Evolutionary conservation across 495 filamentous ascomycete genomes (phyloP).

Genomic region (Parmelia sp.): DNA sequence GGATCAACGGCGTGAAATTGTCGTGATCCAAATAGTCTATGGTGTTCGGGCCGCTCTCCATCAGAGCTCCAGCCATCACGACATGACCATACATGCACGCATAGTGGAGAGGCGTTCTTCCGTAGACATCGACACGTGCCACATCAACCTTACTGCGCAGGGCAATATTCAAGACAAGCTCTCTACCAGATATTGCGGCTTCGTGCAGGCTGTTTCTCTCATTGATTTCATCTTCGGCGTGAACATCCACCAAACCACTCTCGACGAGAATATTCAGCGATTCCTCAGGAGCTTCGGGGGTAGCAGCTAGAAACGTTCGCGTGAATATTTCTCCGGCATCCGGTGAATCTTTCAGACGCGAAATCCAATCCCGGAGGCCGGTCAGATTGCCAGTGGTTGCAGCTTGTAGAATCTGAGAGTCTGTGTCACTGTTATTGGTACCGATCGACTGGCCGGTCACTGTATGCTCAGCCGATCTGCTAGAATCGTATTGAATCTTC

Average conservation of each 20-base stretch:
- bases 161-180: conserved; percentile 67
- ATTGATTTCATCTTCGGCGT: conserved; percentile 92
- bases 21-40: conserved; percentile 88
- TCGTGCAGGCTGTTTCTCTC: conserved; percentile 94
- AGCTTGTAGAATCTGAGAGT: conserved; percentile 81
- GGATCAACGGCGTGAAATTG: conserved; percentile 93
- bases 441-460: conserved; percentile 58
- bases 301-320: conserved; percentile 78
- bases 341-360: conserved; percentile 46
- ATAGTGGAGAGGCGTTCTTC: conserved; percentile 89
- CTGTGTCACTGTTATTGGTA: conserved; percentile 77
- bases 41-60: conserved; percentile 54
- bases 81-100: conserved; percentile 89
- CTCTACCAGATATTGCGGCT: conserved; percentile 80
- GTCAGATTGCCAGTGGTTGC: conserved; percentile 66
- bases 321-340: conserved; percentile 69
- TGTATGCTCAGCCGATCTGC: conserved; percentile 53
- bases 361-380: conserved; percentile 57
- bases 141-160: conserved; percentile 65
- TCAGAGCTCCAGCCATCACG: conserved; percentile 70
- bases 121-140: conserved; percentile 82
- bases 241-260: conserved; percentile 76
- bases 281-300: conserved; percentile 75
- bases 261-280: conserved; percentile 69
- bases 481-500: conserved; percentile 69